These are phyloP conservation scores for Brassica hybrid DNA, from an alignment of 441 rosid genomes.

Conservation along the genomic window DNA sequence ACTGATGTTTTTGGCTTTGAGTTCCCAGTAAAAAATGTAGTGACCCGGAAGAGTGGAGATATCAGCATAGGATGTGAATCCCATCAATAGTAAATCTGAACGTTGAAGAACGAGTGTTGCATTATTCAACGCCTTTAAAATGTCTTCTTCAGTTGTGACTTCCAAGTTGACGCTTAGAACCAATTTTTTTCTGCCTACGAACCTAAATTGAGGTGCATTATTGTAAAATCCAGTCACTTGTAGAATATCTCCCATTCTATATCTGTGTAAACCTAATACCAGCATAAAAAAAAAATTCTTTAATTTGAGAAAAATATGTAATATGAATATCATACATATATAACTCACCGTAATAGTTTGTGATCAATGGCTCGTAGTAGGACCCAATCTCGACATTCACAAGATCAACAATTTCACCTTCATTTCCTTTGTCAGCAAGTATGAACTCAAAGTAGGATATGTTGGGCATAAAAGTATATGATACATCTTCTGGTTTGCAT, in stretches of 20 bases:
- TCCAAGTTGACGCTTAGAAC: slow-evolving; percentile 5
- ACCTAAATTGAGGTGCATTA: not conserved
- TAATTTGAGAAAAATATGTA: not conserved
- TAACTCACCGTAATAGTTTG: not conserved
- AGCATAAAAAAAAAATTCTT: not conserved
- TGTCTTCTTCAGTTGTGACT: slow-evolving; percentile 2
- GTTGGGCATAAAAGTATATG: slow-evolving; percentile 2
- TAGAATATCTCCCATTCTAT: slow-evolving; percentile 6
- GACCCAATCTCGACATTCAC: not conserved
- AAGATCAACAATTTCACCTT: slow-evolving; percentile 3
- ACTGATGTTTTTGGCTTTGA: not conserved
- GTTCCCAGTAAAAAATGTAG: not conserved
- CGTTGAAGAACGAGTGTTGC: not conserved
- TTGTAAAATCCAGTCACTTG: not conserved
- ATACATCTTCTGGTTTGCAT: not conserved
- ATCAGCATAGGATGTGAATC: not conserved
- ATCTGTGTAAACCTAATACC: not conserved
- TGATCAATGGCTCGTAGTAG: not conserved
- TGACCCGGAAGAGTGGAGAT: slow-evolving; percentile 1
- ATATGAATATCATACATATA: not conserved
- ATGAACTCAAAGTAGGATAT: slow-evolving; percentile 6
- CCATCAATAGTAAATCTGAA: not conserved
- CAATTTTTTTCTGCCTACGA: not conserved
- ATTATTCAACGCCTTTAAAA: not conserved
- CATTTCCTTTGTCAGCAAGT: not conserved